Conservation (phyloP, 306 rosid genomes). For the Astragalus membranaceus region DNA sequence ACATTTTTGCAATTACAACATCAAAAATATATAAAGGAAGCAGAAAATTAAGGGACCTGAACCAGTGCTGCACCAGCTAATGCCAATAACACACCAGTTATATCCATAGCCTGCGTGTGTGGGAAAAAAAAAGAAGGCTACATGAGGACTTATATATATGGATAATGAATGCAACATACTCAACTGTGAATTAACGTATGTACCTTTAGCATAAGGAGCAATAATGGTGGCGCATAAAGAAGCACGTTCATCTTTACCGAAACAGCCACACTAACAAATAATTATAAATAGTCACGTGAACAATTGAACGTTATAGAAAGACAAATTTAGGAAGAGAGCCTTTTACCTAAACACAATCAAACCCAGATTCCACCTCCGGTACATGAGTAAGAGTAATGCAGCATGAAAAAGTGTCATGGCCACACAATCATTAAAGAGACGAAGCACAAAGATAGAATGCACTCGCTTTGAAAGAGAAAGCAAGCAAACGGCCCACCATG, state of each 20-base stretch:
- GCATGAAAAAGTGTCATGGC: slow-evolving; percentile 75
- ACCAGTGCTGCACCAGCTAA: slow-evolving; percentile 82
- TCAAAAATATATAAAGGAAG: slow-evolving; percentile 1
- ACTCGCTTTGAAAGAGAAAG: slow-evolving; percentile 87
- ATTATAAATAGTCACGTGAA: slow-evolving; percentile 21
- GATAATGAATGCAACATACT: neutral
- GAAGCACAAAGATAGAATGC: slow-evolving; percentile 88
- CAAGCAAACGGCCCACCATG: slow-evolving; percentile 78
- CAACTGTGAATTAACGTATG: neutral
- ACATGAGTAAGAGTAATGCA: slow-evolving; percentile 57
- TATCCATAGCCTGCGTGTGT: slow-evolving; percentile 62
- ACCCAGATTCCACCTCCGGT: slow-evolving; percentile 77
- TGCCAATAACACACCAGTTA: slow-evolving; percentile 60
- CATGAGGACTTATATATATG: slow-evolving; percentile 21
- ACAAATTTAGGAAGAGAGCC: neutral
- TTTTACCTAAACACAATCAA: slow-evolving; percentile 81
- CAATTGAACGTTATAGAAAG: neutral
- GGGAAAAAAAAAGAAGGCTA: slow-evolving; percentile 9
- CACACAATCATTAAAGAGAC: slow-evolving; percentile 85
- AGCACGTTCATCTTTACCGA: slow-evolving; percentile 96
- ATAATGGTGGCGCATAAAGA: slow-evolving; percentile 81
- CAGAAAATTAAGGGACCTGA: slow-evolving; percentile 56
- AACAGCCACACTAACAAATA: slow-evolving; percentile 68
- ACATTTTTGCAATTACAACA: neutral
- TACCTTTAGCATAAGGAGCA: slow-evolving; percentile 91